phyloP scores from a whole-genome alignment of 179 eudicot species.

The Beta corolliflora region DNA sequence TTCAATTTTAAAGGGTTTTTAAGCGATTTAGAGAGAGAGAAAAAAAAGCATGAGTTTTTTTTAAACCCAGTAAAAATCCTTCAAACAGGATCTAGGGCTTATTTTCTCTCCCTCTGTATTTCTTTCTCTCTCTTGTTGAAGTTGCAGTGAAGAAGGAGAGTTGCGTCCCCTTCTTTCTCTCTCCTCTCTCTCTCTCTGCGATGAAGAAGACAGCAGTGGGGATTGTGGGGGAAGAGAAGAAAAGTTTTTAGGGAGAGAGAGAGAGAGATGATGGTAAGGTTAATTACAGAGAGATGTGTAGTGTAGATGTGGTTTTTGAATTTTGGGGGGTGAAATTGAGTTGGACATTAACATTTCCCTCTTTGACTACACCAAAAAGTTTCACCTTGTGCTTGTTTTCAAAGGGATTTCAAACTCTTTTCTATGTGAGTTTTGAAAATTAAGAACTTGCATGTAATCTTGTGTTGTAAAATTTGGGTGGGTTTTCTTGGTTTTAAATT shows the following conservation, averaged over 20 bases:
- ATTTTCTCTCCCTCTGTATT: background rate
- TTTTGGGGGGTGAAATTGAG: background rate
- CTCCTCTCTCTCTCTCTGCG: background rate
- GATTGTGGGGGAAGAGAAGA: background rate
- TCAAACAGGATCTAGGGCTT: constrained; percentile 4
- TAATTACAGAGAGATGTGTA: background rate
- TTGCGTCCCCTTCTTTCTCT: background rate
- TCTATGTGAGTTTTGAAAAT: too few relatives aligned
- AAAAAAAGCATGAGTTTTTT: constrained; percentile 11
- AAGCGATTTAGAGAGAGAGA: constrained; percentile 6
- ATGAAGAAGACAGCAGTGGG: background rate
- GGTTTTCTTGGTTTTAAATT: too few relatives aligned
- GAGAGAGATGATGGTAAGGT: background rate
- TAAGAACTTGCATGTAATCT: too few relatives aligned
- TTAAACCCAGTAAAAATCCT: background rate
- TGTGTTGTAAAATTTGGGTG: too few relatives aligned
- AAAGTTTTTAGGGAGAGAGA: background rate
- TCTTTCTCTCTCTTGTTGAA: constrained; percentile 11
- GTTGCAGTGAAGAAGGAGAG: constrained; percentile 3
- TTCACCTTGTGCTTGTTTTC: too few relatives aligned
- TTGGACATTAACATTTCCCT: too few relatives aligned
- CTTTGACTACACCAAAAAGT: too few relatives aligned
- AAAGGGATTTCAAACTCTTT: too few relatives aligned
- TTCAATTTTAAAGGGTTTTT: constrained; percentile 21
- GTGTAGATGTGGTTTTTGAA: constrained; percentile 6